These are phyloP conservation scores for Penicillium ochrochloron DNA, from an alignment of 495 filamentous ascomycete species.

Conservation along the genomic window DNA sequence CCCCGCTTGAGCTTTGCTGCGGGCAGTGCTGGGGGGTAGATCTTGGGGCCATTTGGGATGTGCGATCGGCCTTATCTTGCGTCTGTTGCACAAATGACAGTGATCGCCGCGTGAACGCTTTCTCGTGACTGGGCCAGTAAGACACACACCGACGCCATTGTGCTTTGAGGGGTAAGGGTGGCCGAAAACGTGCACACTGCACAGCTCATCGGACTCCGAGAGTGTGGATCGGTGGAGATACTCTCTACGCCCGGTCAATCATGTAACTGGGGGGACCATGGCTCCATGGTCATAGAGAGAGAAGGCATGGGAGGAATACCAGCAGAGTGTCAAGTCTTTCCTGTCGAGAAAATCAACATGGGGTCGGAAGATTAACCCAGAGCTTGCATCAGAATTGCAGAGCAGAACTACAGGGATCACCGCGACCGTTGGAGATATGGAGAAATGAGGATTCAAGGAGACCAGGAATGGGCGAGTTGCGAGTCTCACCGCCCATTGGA, in stretches of 20 bases:
- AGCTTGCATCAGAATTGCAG: not conserved
- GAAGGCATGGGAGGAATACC: not conserved
- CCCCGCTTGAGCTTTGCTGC: not conserved
- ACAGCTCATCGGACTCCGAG: conserved; percentile 13
- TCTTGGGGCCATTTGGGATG: not conserved
- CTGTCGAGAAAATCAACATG: not conserved
- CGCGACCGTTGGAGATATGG: not conserved
- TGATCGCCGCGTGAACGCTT: conserved; percentile 8
- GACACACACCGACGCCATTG: conserved; percentile 8
- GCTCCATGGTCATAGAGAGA: not conserved
- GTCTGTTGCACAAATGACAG: conserved; percentile 4
- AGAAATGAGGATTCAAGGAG: not conserved
- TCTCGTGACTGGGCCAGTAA: conserved; percentile 8
- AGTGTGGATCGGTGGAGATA: conserved; percentile 5
- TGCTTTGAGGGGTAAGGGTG: not conserved
- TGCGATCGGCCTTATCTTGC: conserved; percentile 16
- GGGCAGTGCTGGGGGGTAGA: conserved; percentile 1
- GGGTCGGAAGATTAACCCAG: not conserved
- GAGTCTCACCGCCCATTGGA: conserved; percentile 3
- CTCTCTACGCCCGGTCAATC: not conserved
- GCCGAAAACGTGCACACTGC: conserved; percentile 16
- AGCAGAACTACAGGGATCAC: not conserved
- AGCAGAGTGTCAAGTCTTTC: not conserved
- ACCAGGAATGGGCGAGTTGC: not conserved
- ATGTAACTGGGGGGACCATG: not conserved